Evolutionary conservation across 2,329 filamentous ascomycete species (phyloP).

Genomic region (Aspergillus melleus): DNA sequence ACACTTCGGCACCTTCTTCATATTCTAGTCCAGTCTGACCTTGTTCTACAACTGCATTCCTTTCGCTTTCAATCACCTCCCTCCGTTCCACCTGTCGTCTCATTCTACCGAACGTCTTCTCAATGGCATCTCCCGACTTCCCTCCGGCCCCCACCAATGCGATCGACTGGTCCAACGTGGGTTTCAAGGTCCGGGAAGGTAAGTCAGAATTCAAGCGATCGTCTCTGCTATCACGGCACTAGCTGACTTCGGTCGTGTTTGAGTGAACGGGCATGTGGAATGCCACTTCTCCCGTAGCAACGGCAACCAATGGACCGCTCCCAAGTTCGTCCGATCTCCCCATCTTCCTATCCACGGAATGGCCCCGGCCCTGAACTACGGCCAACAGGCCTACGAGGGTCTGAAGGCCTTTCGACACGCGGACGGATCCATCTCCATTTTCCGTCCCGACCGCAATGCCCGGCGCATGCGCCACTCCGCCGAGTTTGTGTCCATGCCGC

Average conservation of each 20-base stretch:
- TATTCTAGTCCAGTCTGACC: too few species aligned
- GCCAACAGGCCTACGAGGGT: conserved; percentile 97
- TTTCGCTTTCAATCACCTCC: too few species aligned
- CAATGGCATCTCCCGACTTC: conserved; percentile 19
- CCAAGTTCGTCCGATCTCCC: conserved; percentile 77
- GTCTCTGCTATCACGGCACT: background rate
- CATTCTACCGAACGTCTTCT: background rate
- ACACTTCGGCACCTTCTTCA: too few species aligned
- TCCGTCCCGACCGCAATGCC: conserved; percentile 85
- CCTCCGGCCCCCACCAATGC: conserved; percentile 33
- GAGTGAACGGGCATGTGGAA: conserved; percentile 90
- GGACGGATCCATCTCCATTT: conserved; percentile 73
- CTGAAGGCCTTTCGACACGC: conserved; percentile 85
- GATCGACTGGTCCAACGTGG: conserved; percentile 83
- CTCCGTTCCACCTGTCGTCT: too few species aligned
- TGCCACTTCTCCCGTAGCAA: conserved; percentile 75
- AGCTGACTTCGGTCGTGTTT: background rate
- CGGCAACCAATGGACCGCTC: conserved; percentile 71
- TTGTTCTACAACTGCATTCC: too few species aligned
- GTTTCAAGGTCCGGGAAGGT: conserved; percentile 91
- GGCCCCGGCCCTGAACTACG: conserved; percentile 93
- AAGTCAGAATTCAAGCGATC: conserved; percentile 23
- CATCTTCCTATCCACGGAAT: conserved; percentile 90
- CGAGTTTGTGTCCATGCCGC: conserved; percentile 78
- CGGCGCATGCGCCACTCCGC: conserved; percentile 81